These are phyloP conservation scores for Aspergillus sp. DNA, from an alignment of 2,329 filamentous ascomycete species.

Conservation along the genomic window DNA sequence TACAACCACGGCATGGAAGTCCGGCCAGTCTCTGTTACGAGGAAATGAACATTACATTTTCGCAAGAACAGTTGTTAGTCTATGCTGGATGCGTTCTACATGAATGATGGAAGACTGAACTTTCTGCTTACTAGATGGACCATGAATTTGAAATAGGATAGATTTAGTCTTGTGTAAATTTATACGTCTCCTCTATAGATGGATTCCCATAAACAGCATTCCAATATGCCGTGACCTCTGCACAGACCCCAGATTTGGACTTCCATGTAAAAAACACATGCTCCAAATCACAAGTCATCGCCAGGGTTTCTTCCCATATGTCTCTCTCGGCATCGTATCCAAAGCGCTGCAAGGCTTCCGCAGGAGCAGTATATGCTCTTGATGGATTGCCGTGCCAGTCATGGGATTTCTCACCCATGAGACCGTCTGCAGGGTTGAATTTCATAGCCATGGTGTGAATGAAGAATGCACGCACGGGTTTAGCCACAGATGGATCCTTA, in stretches of 20 bases:
- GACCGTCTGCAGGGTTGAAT: slow-evolving; percentile 23
- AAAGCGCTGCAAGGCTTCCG: slow-evolving; percentile 19
- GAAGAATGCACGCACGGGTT: slow-evolving; percentile 21
- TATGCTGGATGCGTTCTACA: no score
- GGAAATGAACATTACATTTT: no score
- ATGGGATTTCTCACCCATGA: slow-evolving; percentile 17
- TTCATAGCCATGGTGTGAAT: slow-evolving; percentile 28
- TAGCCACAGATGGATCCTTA: slow-evolving; percentile 11
- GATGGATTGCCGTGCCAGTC: slow-evolving; percentile 17
- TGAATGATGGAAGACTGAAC: no score
- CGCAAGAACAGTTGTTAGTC: no score
- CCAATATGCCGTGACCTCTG: slow-evolving; percentile 11
- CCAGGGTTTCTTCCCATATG: slow-evolving; percentile 23
- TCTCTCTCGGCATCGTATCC: slow-evolving; percentile 26
- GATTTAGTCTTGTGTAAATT: slow-evolving; percentile 6
- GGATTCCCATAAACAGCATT: slow-evolving; percentile 16
- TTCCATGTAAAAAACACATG: slow-evolving; percentile 19
- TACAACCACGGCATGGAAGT: no score
- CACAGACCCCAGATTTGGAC: slow-evolving; percentile 10
- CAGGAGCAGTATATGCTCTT: slow-evolving; percentile 17
- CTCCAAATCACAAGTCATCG: slow-evolving; percentile 24
- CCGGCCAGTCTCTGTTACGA: no score
- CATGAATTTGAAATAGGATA: no score
- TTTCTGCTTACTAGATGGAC: no score
- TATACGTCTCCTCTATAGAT: slow-evolving; percentile 3